phyloP scores from a whole-genome alignment of 306 rosid genomes.

The Notholithocarpus densiflorus region DNA sequence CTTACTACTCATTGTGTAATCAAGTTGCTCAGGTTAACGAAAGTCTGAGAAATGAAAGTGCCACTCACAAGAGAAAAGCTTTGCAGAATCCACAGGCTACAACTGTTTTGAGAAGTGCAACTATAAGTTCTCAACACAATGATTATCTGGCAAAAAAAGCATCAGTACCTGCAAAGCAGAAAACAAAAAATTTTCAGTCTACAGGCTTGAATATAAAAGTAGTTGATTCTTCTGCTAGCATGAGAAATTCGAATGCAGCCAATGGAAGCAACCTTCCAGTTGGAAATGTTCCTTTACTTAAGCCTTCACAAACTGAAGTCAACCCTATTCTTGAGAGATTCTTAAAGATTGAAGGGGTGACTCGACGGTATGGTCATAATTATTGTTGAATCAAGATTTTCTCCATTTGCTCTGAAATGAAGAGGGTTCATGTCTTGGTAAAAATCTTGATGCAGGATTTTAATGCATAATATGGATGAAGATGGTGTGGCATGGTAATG shows the following conservation, averaged over 20 bases:
- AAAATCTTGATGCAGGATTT: too few species aligned
- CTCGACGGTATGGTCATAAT: slow-evolving; percentile 22
- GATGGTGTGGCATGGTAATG: too few species aligned
- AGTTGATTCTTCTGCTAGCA: slow-evolving; percentile 9
- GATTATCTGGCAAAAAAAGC: slow-evolving; percentile 11
- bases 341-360: slow-evolving; percentile 13
- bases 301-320: slow-evolving; percentile 8
- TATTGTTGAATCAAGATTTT: not conserved
- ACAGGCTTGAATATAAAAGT: slow-evolving; percentile 12
- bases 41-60: slow-evolving; percentile 8
- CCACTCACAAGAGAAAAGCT: slow-evolving; percentile 11
- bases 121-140: slow-evolving; percentile 11
- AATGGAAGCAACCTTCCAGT: not conserved
- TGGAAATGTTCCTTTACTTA: slow-evolving; percentile 1
- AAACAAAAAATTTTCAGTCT: slow-evolving; percentile 4
- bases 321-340: slow-evolving; percentile 10
- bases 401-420: too few species aligned
- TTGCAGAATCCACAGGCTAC: not conserved
- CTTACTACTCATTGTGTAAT: not conserved
- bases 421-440: too few species aligned
- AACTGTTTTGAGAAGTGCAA: slow-evolving; percentile 5
- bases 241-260: not conserved
- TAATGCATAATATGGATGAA: too few species aligned
- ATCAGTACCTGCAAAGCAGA: not conserved
- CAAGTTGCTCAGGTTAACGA: slow-evolving; percentile 5